Conservation (phyloP, 768 basidiomycete genomes). For the Coprinopsis sp. region DNA sequence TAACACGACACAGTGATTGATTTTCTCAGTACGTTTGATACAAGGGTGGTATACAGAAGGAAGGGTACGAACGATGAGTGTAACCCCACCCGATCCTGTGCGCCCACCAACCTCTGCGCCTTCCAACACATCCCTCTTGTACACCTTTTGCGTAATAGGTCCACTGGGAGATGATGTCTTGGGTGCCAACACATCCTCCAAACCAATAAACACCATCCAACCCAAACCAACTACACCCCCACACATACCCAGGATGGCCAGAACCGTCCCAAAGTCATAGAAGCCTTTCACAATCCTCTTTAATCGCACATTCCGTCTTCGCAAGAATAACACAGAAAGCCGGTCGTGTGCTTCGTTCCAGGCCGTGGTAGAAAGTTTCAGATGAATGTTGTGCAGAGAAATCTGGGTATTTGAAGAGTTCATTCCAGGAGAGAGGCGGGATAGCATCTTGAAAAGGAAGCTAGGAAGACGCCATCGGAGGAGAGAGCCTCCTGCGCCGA, state of each 20-base stretch:
- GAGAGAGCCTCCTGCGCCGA: not conserved
- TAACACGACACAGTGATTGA: not conserved
- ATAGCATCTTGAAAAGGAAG: too few relatives aligned
- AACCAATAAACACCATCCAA: conserved; percentile 10
- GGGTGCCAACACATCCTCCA: conserved; percentile 21
- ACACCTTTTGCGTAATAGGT: not conserved
- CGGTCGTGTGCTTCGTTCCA: conserved; percentile 48
- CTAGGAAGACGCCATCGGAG: too few relatives aligned
- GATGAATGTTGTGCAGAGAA: conserved; percentile 24
- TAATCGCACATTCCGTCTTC: conserved; percentile 21
- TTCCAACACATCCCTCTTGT: not conserved
- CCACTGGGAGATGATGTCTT: not conserved
- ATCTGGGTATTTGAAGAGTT: not conserved
- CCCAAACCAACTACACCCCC: conserved; percentile 30
- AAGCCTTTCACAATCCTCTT: conserved; percentile 26
- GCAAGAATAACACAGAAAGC: conserved; percentile 32
- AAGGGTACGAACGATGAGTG: conserved; percentile 2
- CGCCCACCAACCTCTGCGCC: not conserved
- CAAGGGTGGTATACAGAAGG: not conserved
- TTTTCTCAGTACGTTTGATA: conserved; percentile 11
- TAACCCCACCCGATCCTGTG: not conserved
- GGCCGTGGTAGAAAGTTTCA: conserved; percentile 43
- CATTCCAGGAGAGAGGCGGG: too few relatives aligned
- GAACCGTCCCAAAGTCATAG: conserved; percentile 48
- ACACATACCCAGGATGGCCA: conserved; percentile 40